Evolutionary conservation across 140 eudicot species (phyloP).

Genomic region (Flaveria floridana): DNA sequence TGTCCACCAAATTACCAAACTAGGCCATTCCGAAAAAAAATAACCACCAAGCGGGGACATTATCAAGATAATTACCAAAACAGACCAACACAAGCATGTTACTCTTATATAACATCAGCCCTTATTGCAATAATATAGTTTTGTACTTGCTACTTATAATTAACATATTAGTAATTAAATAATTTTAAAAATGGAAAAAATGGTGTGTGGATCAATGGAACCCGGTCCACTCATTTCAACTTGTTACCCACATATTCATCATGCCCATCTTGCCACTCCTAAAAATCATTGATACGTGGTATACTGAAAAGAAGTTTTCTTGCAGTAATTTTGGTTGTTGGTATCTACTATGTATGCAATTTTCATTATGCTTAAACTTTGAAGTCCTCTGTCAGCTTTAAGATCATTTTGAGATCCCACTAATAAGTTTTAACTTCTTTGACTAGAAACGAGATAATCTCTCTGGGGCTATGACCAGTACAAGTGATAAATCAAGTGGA

Average conservation of each 20-base stretch:
- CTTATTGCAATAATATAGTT: background rate
- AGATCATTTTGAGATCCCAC: background rate
- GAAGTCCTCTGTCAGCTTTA: background rate
- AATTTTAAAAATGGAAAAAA: background rate
- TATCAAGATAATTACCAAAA: background rate
- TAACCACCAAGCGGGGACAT: background rate
- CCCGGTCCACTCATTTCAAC: background rate
- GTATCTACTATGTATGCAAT: background rate
- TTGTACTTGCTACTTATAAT: background rate
- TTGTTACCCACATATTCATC: too few relatives aligned
- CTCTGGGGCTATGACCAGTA: slow-evolving; percentile 56
- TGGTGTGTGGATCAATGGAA: background rate
- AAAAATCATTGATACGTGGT: background rate
- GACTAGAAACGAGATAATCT: slow-evolving; percentile 76
- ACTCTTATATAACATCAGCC: background rate
- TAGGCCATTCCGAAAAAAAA: background rate
- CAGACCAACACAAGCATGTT: background rate
- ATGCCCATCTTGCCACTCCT: background rate
- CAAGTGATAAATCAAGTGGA: slow-evolving; percentile 95
- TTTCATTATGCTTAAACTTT: background rate
- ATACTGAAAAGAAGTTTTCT: background rate
- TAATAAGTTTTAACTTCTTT: slow-evolving; percentile 19
- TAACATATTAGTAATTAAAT: background rate
- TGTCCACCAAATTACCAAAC: background rate
- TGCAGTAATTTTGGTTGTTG: slow-evolving; percentile 18